phyloP scores from a whole-genome alignment of 306 rosid genomes.

The Crotalaria pallida region DNA sequence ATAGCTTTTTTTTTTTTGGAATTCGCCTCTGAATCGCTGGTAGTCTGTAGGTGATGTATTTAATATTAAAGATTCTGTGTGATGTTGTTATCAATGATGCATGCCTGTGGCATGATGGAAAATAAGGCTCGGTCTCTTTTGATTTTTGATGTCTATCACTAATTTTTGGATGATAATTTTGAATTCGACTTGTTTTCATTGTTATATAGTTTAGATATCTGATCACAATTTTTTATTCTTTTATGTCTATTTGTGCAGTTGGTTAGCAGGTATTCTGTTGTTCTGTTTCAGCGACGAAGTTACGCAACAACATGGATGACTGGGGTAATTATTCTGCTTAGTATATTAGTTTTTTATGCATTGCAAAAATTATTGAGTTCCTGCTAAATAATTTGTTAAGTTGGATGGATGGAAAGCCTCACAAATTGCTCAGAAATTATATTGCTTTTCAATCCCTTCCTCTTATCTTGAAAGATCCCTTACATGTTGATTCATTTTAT shows the following conservation, averaged over 20 bases:
- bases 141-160: not conserved
- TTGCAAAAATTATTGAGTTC: not conserved
- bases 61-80: not conserved
- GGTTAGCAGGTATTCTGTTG: not conserved
- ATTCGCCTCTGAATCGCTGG: not conserved
- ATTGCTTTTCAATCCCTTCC: not conserved
- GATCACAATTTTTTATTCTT: not conserved
- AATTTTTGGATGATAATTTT: not conserved
- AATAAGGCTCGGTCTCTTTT: not conserved
- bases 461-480: not conserved
- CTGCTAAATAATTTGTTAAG: not conserved
- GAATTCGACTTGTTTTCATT: not conserved
- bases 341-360: not conserved
- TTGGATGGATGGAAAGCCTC: not conserved
- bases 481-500: not conserved
- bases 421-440: not conserved
- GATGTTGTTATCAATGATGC: not conserved
- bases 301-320: constrained; percentile 48
- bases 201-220: not conserved
- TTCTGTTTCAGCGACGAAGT: constrained; percentile 5
- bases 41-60: not conserved
- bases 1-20: not conserved
- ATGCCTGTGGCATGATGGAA: not conserved
- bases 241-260: not conserved
- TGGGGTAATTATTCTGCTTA: constrained; percentile 51